Evolutionary conservation across 1,284 basidiomycete genomes (phyloP), one percentile per base, ranked within the genome.

Genomic region (Psilocybe mexicana): DNA sequence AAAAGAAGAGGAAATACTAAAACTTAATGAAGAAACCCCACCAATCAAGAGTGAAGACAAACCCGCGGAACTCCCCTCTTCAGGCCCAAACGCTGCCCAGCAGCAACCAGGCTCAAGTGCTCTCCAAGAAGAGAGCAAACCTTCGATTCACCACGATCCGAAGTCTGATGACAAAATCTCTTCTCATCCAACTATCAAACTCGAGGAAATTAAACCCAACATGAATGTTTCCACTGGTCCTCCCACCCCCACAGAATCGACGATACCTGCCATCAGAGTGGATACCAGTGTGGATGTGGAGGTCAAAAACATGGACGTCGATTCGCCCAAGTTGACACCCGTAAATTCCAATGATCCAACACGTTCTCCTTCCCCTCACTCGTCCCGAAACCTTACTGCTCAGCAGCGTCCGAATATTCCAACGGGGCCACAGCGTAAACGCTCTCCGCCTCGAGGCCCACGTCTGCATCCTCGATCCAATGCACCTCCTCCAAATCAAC

Each of bases 371-470:
- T 60, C 63, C 6, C 54, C 61, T 24, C 57, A 52, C 40, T 42
- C 57, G 18, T 54, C 60, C 12, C 60, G 58, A 8, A 25, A 30
- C 6, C 40, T 24, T 3, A 52, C 28, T 38, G 61, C 61, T 28
- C 52, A 56, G 6, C 49, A 43, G 26, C 58, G 60, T 11, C 40
- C 51, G 8, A 12, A 26, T 7, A 18, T 56, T 45, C 54, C 57
- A n/a, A 55, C 55, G 7, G 59, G 59, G 30, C 57, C 63, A 8
- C 57, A 52, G 28, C 50, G 54, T 2, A 52, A 24, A 33, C 62
- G 70, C 40, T 74, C 76, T 8, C 75, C 76, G 12, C 76, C 76
- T 10, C 70, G 73, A 61, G 76, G 73, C 0, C 76, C 76, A 28
- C 73, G 76, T 49, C 77, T 74, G 59, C 75, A 71, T 58, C 51